Percentiles rank a stretch among this genome's conserved stretches.
Evolutionary conservation across 2,329 filamentous ascomycete genomes (phyloP).

Genomic region (Trichocomaceae sp.): DNA sequence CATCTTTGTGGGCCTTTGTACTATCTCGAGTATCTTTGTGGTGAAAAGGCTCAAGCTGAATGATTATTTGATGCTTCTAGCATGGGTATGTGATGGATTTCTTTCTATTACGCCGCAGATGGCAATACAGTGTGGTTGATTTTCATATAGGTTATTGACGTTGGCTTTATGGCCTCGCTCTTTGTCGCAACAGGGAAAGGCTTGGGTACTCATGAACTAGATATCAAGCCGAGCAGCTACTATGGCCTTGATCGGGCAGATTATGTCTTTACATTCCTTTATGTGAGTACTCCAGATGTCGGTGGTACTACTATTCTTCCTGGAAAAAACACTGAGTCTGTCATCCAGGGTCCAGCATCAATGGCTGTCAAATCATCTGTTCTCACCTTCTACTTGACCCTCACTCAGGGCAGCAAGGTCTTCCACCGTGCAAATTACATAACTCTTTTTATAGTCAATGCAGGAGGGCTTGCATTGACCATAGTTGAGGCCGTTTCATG

Average conservation of each 20-base stretch:
- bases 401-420: slow-evolving; percentile 70
- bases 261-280: neutral
- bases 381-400: slow-evolving; percentile 77
- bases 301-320: neutral
- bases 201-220: neutral
- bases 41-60: neutral
- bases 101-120: neutral
- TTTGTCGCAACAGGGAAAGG: neutral
- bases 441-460: slow-evolving; percentile 71
- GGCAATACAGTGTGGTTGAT: neutral
- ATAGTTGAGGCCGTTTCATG: slow-evolving; percentile 86
- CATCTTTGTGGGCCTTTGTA: neutral
- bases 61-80: neutral
- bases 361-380: slow-evolving; percentile 31
- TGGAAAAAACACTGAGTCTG: neutral
- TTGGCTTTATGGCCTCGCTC: neutral
- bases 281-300: neutral
- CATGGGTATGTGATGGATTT: slow-evolving; percentile 1
- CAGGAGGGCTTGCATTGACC: slow-evolving; percentile 70
- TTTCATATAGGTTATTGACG: neutral
- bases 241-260: neutral
- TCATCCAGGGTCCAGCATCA: neutral
- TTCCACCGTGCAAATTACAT: slow-evolving; percentile 76
- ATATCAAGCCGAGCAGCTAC: neutral
- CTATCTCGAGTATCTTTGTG: neutral